phyloP scores from a whole-genome alignment of 352 stramenopile genomes.

The Phytophthora macrochlamydospora region DNA sequence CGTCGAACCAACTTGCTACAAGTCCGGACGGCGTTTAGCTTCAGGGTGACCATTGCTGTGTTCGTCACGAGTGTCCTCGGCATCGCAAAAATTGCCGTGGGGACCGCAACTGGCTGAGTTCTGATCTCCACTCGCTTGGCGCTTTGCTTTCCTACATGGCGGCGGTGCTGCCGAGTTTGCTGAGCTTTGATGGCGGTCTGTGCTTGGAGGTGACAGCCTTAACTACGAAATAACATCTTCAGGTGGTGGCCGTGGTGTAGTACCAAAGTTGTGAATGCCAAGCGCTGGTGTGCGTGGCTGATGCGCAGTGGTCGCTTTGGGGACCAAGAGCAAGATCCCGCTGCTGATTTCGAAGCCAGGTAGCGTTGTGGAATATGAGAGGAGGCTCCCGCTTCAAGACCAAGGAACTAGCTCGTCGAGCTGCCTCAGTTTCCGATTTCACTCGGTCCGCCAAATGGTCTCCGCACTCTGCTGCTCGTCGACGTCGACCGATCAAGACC shows the following conservation, averaged over 20 bases:
- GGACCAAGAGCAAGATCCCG: background rate
- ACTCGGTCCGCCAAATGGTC: constrained; percentile 7
- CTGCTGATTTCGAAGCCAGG: background rate
- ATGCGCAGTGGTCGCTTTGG: background rate
- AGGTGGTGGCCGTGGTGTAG: too few species aligned
- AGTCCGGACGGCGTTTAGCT: too few species aligned
- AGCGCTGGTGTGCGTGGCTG: too few species aligned
- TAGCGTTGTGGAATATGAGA: constrained; percentile 27
- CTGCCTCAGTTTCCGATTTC: constrained; percentile 25
- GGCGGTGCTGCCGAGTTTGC: too few species aligned
- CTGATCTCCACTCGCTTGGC: background rate
- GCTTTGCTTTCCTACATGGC: background rate
- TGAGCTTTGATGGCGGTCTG: too few species aligned
- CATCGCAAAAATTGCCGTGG: too few species aligned
- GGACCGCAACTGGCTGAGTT: background rate
- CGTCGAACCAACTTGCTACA: too few species aligned
- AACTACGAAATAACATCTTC: too few species aligned
- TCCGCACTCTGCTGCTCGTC: constrained; percentile 3
- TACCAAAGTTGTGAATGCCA: too few species aligned
- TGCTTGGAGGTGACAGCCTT: too few species aligned
- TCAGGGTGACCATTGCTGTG: too few species aligned
- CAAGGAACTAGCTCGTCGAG: constrained; percentile 7
- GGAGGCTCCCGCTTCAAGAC: constrained; percentile 8
- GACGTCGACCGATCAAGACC: constrained; percentile 6
- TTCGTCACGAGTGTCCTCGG: too few species aligned